These are phyloP conservation scores for Lasiodiplodia citricola DNA, from an alignment of 2,329 filamentous ascomycete species.

Conservation along the genomic window DNA sequence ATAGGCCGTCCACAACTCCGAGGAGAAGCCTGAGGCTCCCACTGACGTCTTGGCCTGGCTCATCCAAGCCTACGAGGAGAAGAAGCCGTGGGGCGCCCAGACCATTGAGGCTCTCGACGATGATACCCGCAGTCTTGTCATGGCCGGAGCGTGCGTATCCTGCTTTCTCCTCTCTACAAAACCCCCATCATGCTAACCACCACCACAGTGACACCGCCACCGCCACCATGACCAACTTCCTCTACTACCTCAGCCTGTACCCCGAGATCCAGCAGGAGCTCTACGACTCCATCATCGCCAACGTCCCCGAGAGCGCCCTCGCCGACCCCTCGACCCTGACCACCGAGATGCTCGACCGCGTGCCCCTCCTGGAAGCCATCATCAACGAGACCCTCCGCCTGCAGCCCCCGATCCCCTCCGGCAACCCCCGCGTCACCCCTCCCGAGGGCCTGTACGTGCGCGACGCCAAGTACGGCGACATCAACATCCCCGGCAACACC, in stretches of 20 bases:
- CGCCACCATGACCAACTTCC: conserved; percentile 47
- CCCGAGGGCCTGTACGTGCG: conserved; percentile 45
- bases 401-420: conserved; percentile 46
- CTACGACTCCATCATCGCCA: conserved; percentile 41
- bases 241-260: conserved; percentile 54
- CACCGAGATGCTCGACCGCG: conserved; percentile 26
- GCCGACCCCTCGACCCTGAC: conserved; percentile 43
- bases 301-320: conserved; percentile 44
- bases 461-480: conserved; percentile 35
- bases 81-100: background rate
- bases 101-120: conserved; percentile 15
- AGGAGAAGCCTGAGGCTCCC: background rate
- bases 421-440: conserved; percentile 45
- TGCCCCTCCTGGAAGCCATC: conserved; percentile 45
- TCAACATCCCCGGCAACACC: conserved; percentile 39
- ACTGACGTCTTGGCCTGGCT: conserved; percentile 13
- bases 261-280: conserved; percentile 39
- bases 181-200: background rate
- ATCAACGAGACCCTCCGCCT: conserved; percentile 50
- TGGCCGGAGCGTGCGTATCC: conserved; percentile 17
- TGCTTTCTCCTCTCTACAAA: background rate
- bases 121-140: conserved; percentile 16
- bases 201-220: conserved; percentile 49
- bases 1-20: background rate
- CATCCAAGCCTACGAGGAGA: conserved; percentile 19